A percentile compares a stretch with the other conserved stretches of the same genome.
Conservation (phyloP, 208 protist species). For the Plasmodiophora brassicae region DNA sequence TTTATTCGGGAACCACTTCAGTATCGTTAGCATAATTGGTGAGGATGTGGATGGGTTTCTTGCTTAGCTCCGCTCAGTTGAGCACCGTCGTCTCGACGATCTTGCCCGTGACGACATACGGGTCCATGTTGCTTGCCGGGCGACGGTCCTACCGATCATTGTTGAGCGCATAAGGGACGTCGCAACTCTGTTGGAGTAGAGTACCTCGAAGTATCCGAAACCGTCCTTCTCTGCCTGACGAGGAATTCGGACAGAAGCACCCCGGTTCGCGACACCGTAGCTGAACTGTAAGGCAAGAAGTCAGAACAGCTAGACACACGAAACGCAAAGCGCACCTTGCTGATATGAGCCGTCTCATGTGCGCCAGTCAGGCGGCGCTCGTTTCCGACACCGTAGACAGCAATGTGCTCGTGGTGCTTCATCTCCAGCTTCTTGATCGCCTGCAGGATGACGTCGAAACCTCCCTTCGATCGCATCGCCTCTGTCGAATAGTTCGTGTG, state of each 20-base stretch:
- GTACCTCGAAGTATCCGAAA: slow-evolving; percentile 90
- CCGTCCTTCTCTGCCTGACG: slow-evolving; percentile 74
- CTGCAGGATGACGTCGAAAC: slow-evolving; percentile 58
- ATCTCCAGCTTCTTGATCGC: slow-evolving; percentile 59
- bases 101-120: slow-evolving; percentile 85
- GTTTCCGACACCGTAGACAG: slow-evolving; percentile 68
- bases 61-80: neutral
- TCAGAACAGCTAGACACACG: neutral
- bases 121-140: slow-evolving; percentile 87
- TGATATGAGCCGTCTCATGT: slow-evolving; percentile 70
- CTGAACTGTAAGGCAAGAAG: slow-evolving; percentile 46
- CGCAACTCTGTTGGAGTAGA: neutral
- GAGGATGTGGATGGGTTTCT: too few species aligned
- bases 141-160: slow-evolving; percentile 67
- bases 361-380: slow-evolving; percentile 69
- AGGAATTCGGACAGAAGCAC: slow-evolving; percentile 88
- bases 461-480: slow-evolving; percentile 67
- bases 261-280: slow-evolving; percentile 70
- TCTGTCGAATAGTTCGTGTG: slow-evolving; percentile 94
- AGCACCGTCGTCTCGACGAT: slow-evolving; percentile 67
- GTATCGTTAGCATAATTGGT: too few species aligned
- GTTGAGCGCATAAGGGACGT: neutral
- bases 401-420: slow-evolving; percentile 66
- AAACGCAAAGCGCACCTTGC: slow-evolving; percentile 37
- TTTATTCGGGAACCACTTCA: too few species aligned